These are phyloP conservation scores for Tuctoria greenei DNA, from an alignment of 176 grass and related monocot genomes.

Conservation along the genomic window DNA sequence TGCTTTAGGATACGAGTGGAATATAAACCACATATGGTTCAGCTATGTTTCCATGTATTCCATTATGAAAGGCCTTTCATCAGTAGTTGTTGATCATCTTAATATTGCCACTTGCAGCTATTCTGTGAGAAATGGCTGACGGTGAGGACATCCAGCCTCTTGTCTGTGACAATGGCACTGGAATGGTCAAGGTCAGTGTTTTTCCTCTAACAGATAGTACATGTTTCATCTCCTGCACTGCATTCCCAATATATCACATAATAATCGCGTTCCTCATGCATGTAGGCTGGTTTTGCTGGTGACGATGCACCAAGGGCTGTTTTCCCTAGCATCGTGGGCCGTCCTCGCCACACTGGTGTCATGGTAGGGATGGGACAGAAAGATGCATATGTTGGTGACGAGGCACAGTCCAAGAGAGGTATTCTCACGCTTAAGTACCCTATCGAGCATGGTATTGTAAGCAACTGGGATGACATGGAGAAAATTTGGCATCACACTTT, in stretches of 20 bases:
- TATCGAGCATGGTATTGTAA: conserved; percentile 75
- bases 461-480: conserved; percentile 92
- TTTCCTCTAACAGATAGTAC: neutral
- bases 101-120: conserved; percentile 19
- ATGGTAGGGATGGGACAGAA: conserved; percentile 91
- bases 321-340: conserved; percentile 84
- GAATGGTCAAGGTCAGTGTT: conserved; percentile 69
- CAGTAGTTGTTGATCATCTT: neutral
- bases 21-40: neutral
- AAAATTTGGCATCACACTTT: conserved; percentile 91
- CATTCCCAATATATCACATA: neutral
- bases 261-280: neutral
- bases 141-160: conserved; percentile 77
- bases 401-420: conserved; percentile 88
- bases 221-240: neutral
- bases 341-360: conserved; percentile 69
- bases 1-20: neutral
- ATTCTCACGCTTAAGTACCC: conserved; percentile 80
- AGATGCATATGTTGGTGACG: conserved; percentile 72
- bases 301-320: conserved; percentile 83
- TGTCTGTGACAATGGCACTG: conserved; percentile 79
- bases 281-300: conserved; percentile 82
- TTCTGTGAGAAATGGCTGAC: conserved; percentile 65
- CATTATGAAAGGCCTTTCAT: neutral
- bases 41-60: neutral